Base-by-base conservation (phyloP, 352 stramenopile genomes). In the Phytophthora pini region DNA sequence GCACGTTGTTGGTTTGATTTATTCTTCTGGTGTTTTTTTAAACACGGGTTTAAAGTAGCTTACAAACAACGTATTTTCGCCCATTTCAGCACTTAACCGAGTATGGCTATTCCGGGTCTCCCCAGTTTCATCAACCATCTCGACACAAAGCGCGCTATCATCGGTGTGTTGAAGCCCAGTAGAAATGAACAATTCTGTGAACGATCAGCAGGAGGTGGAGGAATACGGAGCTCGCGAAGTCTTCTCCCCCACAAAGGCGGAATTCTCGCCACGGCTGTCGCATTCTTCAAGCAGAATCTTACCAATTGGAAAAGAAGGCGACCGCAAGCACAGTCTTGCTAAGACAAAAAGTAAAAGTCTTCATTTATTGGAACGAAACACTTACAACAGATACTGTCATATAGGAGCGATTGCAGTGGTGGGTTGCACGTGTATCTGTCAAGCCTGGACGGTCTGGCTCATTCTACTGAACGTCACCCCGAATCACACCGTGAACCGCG, bases 401-500 rank as follows among this genome's bases (percentile, higher is more conserved):
- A 20, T 46, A 47, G 41, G n/a, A 15, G 41, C n/a, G 17, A 47
- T 61, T 10, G 48, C n/a, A 10, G 4, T 48, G 6, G 44, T 22
- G 15, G 50, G 39, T 27, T 53, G 48, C 31, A 13, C 31, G 10
- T 43, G 38, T 43, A 20, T 43, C 38, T 43, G 38, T 7, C n/a
- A 10, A 43, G 38, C 11, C 13, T 77, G 70, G 70, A 72, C 56
- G 9, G 1, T 72, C 2, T 71, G 61, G 56, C 47, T 75, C 4
- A 38, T 74, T 15, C 36, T 50, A 13, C 36, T 78, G 20, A 78
- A 65, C 20, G 11, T 67, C 6, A 17, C 26, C 13, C 70, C 65
- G 2, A 72, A 67, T 15, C 40, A 50, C 0, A 66, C 43, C 0
- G 61, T 69, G 22, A 75, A 72, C 17, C 36, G 34, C 10, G 26